Evolutionary conservation across 2,329 filamentous ascomycete genomes (phyloP), one percentile per base, ranked within the genome.

Genomic region (Penicillium sumatraense): DNA sequence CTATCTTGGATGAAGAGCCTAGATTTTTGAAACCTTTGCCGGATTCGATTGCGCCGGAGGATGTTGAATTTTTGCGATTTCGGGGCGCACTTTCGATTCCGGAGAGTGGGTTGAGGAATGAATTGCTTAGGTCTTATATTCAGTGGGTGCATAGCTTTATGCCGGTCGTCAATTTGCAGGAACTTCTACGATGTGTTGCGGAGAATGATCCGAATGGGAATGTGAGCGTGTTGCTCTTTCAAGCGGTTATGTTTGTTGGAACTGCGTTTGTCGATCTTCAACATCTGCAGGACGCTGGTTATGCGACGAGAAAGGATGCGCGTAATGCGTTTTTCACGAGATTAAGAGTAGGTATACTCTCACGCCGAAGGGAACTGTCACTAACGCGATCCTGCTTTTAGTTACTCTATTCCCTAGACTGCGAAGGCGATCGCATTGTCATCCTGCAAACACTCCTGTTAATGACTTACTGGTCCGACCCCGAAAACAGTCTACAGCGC

Each of bases 381-480:
- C 42, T 55, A 44, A 63, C 23, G 24, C 56, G 62, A 51, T 61
- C 4, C 23, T 45, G 38, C 31, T 16, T 42, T 47, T 62, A 92
- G 89, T 80, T 93, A 6, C 81, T 96, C 4, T 96, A 96, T 76
- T 91, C 96, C 65, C 91, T 95, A 61, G 92, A 96, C 71, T 93
- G 93, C 74, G 92, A 96, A 74, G 86, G 87, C 49, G 91, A 96
- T 71, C 89, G 91, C 48, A 86, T 96, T 46, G 84, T 90, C 24
- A 84, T 96, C 29, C 88, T 96, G 21, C 92, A 96, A 74, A 87
- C 89, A 8, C 80, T 96, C 7, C 80, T 96, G 21, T 82, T 96
- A 52, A 91, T 96, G 88, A 96, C 91, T 5, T 96, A 95, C 72
- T 96, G 92, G 88, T 96, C 96, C 70, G 91, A 96, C 75, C 93